Evolutionary conservation across 2,329 filamentous ascomycete genomes (phyloP).

Genomic region (Ophiostoma montium): DNA sequence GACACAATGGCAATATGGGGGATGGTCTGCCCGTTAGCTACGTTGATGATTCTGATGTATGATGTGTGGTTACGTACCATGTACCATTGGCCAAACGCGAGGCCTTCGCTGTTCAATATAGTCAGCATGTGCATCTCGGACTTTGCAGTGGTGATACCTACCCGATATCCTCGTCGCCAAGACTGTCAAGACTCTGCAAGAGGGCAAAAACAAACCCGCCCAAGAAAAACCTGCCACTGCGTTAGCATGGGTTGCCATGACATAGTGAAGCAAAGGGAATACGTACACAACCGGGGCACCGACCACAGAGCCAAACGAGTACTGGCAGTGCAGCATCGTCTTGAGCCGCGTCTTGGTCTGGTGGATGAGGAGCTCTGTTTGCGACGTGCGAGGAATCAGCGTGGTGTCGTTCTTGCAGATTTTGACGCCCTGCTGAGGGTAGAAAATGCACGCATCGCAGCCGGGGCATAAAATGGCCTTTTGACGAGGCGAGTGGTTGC

Average conservation of each 20-base stretch:
- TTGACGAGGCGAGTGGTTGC: conserved; percentile 12
- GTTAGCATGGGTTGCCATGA: no score
- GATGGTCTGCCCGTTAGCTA: conserved; percentile 11
- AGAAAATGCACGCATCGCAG: background rate
- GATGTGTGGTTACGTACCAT: conserved; percentile 14
- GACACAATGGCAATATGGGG: conserved; percentile 18
- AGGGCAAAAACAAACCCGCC: conserved; percentile 17
- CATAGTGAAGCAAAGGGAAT: no score
- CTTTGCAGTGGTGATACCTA: background rate
- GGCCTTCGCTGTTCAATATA: conserved; percentile 4
- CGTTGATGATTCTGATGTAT: no score
- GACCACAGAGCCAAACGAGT: conserved; percentile 17
- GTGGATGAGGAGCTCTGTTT: background rate
- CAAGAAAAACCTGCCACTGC: conserved; percentile 14
- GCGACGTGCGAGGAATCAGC: background rate
- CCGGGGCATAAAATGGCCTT: background rate
- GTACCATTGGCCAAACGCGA: conserved; percentile 15
- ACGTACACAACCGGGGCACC: conserved; percentile 15
- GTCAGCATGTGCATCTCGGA: no score
- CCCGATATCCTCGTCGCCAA: conserved; percentile 13
- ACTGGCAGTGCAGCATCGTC: conserved; percentile 17
- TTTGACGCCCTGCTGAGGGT: background rate
- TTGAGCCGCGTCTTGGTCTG: conserved; percentile 7
- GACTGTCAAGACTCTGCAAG: conserved; percentile 11
- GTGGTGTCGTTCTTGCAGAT: conserved; percentile 1